Evolutionary conservation across 495 filamentous ascomycete species (phyloP), one percentile per base, ranked within the genome.

Genomic region (Xylaria sp.): DNA sequence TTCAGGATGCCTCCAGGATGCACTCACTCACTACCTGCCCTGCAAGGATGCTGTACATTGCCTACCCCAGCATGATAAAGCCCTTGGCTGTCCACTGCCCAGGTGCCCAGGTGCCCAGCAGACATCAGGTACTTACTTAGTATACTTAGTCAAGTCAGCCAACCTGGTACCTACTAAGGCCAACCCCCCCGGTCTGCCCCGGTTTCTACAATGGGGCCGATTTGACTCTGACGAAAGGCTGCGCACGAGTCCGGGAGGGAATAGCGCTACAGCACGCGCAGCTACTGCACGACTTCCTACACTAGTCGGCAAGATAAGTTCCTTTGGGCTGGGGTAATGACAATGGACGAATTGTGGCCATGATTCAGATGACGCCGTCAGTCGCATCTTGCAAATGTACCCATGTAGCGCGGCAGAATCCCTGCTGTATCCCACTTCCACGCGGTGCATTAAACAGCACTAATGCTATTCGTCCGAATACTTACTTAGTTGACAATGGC

Each of bases 231-330:
- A 63, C 61, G 61, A 63, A 63, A 63, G 61, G 37, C 59, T 62
- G 37, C 59, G 57, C 33, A 37, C 33, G 33, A n/a, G 33, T 15
- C 21, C 37, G 59, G 59, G 37, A 41, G 21, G 59, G 37, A 43
- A 64, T 48, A 35, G 61, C 5, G 40, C 40, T 21, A 59, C 57
- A 37, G 57, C 33, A n/a, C n/a, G 52, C 0, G 59, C 37, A 46
- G 37, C 61, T 64, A 64, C 61, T 64, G 61, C 61, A 64, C 37
- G n/a, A 48, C 61, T 64, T 64, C 40, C 37, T 33, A 46, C 57
- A 55, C 52, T 55, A 55, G 17, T 5, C 50, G 12, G 50, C 7
- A 29, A 26, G 55, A 33, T 59, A 59, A 31, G 53, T 11, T 46
- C 15, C 5, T 59, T 35, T 59, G 8, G n/a, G 6, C 29, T 37